Base-by-base conservation (phyloP, 2,329 filamentous ascomycete genomes). In the Botrytis squamosa region DNA sequence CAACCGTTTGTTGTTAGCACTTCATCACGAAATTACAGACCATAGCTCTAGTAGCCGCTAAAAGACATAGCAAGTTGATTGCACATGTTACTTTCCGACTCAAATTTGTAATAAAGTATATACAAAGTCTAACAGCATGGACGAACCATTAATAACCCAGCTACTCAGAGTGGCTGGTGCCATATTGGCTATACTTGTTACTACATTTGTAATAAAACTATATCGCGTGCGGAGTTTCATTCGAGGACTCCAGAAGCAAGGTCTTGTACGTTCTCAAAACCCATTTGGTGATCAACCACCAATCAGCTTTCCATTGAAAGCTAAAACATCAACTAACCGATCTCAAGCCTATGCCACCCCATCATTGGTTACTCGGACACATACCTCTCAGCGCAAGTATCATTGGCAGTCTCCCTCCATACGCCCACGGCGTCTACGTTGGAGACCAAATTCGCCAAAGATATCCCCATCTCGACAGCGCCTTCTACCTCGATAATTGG, bases 401-500 rank as follows among this genome's bases (percentile, higher is more conserved):
- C 10, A 60, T 60, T 44, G 18, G 55, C 14, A 16, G 9, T 22
- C 52, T 70, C 33, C 67, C 55, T 33, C 52, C 67, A n/a, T 46
- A 44, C 5, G n/a, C 55, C n/a, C 67, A 70, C 7, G 55, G 52
- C 29, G 67, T 70, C 18, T 70, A 62, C 4, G 20, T 62, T 10
- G 52, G 52, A 18, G 67, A 70, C 9, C 67, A 70, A 62, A 70
- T 70, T 12, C 36, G 67, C 18, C 67, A 70, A 20, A 22, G 38
- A 25, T 70, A 70, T 18, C 55, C 55, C 8, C 55, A 70, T 62
- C 67, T 70, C 10, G n/a, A 64, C 25, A 63, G 66, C 36, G 67
- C 67, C 10, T 70, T 74, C 14, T 75, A 75, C 36, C 40, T 75
- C 14, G 74, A 74, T 36, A 59, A 62, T 38, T 75, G 72, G 72